A percentile compares a stretch with the other conserved stretches of the same genome.
Conservation (phyloP, 176 grass and related monocot species). For the Lolium multiflorum region DNA sequence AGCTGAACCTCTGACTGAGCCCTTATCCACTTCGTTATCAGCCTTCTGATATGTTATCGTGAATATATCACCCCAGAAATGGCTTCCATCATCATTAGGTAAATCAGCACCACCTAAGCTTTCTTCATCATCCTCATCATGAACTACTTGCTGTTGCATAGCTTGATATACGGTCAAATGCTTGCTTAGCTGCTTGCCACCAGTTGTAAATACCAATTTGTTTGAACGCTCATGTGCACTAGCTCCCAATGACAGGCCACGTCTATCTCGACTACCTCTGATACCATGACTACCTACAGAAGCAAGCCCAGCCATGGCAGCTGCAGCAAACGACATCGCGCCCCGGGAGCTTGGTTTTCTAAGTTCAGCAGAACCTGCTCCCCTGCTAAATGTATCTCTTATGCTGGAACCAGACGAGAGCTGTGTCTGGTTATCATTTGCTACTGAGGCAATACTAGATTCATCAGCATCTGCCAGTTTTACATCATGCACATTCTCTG, state of each 20-base stretch:
- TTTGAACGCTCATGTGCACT: constrained; percentile 54
- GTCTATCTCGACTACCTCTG: constrained; percentile 67
- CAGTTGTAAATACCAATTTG: constrained; percentile 76
- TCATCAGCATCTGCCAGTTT: constrained; percentile 75
- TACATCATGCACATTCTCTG: constrained; percentile 82
- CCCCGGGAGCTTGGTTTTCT: constrained; percentile 64
- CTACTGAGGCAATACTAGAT: constrained; percentile 53
- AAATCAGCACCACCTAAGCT: constrained; percentile 63
- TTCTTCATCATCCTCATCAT: constrained; percentile 76
- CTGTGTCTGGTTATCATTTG: constrained; percentile 57
- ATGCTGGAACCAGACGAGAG: constrained; percentile 59
- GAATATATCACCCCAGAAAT: constrained; percentile 84
- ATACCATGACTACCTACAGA: constrained; percentile 70
- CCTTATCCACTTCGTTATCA: constrained; percentile 58
- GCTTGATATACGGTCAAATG: constrained; percentile 89
- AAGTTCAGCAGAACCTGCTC: constrained; percentile 56
- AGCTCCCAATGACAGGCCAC: constrained; percentile 51
- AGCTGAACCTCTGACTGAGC: constrained; percentile 47
- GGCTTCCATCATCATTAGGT: constrained; percentile 78
- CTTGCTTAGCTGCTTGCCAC: constrained; percentile 83
- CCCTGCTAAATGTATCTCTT: constrained; percentile 48
- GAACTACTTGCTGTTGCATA: constrained; percentile 69
- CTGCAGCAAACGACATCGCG: constrained; percentile 89
- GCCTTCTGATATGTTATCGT: constrained; percentile 93
- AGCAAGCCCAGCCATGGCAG: constrained; percentile 83